Base-by-base conservation (phyloP, 768 basidiomycete species). In the button mushroom (Agaricus bisporus) region DNA sequence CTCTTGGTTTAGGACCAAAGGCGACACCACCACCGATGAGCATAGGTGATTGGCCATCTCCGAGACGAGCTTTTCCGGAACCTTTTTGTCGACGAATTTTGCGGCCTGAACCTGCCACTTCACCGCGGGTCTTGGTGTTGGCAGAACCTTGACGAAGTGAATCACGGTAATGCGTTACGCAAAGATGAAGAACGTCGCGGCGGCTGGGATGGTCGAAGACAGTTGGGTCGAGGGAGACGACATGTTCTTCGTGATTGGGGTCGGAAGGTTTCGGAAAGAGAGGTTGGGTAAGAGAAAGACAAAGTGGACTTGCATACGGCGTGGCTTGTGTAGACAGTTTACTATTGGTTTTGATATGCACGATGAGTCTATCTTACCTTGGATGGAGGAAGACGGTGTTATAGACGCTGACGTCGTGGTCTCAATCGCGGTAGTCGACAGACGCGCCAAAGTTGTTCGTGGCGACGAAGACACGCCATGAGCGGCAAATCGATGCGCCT, bases 51-150 rank as follows among this genome's bases (percentile, higher is more conserved):
- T 91, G 89, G 1, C 76, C 82, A 61, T 94, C 92, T 44, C 95
- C 95, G 9, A 97, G 73, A 65, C 97, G 91, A 9, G 97, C 97
- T 59, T 70, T 76, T 56, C 97, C 95, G 14, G 83, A 80, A 8
- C 95, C 95, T 68, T 99, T 99, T 68, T 99, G 97, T 5, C 77
- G 85, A 37, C 86, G 82, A 54, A 98, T 81, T 72, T 99, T 99
- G 62, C 78, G 73, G 8, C 92, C 92, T 2, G 93, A 95, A 37
- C 90, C 93, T 49, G 80, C 77, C 11, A 98, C 93, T 68, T 98
- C 92, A 20, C 80, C 83, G 52, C 97, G 87, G 29, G 88, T 92
- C 70, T 97, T 98, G 15, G 93, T 97, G 58, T 76, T 86, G 20
- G 91, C 93, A 11, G 89, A 87, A 26, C 95, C 95, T 73, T 93